Evolutionary conservation across 2,329 filamentous ascomycete genomes (phyloP).

Genomic region (Cadophora sp.): DNA sequence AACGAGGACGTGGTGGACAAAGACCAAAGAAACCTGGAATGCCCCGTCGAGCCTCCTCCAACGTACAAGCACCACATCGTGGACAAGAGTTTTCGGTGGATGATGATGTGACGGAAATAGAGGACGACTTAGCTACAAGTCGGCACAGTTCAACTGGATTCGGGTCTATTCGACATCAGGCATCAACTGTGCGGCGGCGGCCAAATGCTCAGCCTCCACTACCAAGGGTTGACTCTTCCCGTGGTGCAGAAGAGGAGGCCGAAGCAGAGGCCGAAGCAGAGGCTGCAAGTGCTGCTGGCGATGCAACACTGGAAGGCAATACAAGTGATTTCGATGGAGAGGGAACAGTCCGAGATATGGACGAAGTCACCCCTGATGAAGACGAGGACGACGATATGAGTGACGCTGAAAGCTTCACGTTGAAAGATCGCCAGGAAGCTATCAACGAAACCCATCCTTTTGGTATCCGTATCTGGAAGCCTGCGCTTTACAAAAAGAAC

Average conservation of each 20-base stretch:
- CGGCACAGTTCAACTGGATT: conserved; percentile 48
- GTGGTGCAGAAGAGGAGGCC: conserved; percentile 51
- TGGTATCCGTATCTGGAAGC: conserved; percentile 98
- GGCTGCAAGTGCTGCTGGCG: conserved; percentile 29
- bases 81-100: conserved; percentile 91
- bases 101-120: conserved; percentile 82
- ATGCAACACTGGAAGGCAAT: conserved; percentile 25
- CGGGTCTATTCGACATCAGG: conserved; percentile 53
- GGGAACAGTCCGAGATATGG: conserved; percentile 38
- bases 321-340: conserved; percentile 33
- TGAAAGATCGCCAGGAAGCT: conserved; percentile 95
- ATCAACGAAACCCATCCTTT: conserved; percentile 99
- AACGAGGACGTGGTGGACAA: conserved; percentile 45
- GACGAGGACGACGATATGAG: conserved; percentile 78
- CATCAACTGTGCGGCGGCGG: conserved; percentile 57
- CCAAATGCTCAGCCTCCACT: conserved; percentile 52
- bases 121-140: conserved; percentile 63
- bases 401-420: conserved; percentile 95
- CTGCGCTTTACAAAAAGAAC: conserved; percentile 96
- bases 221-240: conserved; percentile 54
- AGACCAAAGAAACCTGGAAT: conserved; percentile 69
- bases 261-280: conserved; percentile 34
- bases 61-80: conserved; percentile 72
- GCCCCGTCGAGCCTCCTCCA: conserved; percentile 77
- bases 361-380: conserved; percentile 50